A percentile compares a stretch with the other conserved stretches of the same genome.
These are phyloP conservation scores for Scenedesmus sp. DNA, from an alignment of 163 green algal species.

Conservation along the genomic window DNA sequence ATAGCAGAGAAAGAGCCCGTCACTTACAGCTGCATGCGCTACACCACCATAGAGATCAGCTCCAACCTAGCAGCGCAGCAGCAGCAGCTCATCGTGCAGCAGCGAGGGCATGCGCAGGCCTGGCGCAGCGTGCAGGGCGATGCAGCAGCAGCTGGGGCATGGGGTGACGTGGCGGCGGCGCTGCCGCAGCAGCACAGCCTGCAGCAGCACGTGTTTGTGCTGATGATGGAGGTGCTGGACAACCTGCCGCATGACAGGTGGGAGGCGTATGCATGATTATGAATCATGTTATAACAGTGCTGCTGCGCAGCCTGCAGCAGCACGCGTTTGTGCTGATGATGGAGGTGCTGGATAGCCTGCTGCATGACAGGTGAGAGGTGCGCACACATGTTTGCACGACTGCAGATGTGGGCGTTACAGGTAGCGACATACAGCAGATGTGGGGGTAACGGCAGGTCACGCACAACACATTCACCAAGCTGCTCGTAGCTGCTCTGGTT, in stretches of 20 bases:
- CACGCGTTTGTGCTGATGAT: background rate
- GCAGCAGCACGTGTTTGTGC: slow-evolving; percentile 67
- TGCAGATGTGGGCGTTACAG: too few relatives aligned
- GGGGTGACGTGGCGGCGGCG: background rate
- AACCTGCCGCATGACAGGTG: slow-evolving; percentile 94
- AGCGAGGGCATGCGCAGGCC: slow-evolving; percentile 56
- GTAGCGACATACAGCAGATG: too few relatives aligned
- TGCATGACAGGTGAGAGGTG: background rate
- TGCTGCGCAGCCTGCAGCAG: too few relatives aligned
- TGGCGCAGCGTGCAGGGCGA: slow-evolving; percentile 20
- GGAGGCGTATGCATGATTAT: background rate
- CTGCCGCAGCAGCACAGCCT: slow-evolving; percentile 25
- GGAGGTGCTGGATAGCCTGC: background rate
- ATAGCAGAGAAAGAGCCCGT: slow-evolving; percentile 47
- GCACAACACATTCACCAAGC: too few relatives aligned
- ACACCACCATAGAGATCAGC: slow-evolving; percentile 86
- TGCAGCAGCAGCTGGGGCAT: slow-evolving; percentile 7
- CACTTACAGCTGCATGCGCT: slow-evolving; percentile 73
- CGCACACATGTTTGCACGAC: too few relatives aligned
- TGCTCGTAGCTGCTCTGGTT: too few relatives aligned
- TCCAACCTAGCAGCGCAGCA: slow-evolving; percentile 74
- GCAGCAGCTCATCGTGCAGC: slow-evolving; percentile 58
- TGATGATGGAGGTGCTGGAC: slow-evolving; percentile 94
- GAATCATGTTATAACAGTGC: too few relatives aligned
- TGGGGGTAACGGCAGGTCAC: too few relatives aligned